phyloP scores from a whole-genome alignment of 768 basidiomycete genomes.

The Xerocomellus amylosporus region DNA sequence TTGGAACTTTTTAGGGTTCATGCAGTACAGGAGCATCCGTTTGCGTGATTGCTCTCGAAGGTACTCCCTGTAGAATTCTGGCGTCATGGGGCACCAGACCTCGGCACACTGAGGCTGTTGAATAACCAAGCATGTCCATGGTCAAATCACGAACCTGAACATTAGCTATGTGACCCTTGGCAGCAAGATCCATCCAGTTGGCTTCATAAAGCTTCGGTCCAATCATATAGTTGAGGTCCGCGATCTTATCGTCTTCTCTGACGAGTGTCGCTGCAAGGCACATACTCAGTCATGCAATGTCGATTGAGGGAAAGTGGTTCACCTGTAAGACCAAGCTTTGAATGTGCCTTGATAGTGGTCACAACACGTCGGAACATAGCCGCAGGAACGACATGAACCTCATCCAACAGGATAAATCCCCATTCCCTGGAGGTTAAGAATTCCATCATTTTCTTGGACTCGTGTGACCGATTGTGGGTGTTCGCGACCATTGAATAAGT shows the following conservation, averaged over 20 bases:
- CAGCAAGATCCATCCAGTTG: constrained; percentile 99
- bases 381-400: constrained; percentile 98
- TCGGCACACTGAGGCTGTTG: constrained; percentile 77
- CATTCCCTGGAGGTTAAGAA: constrained; percentile 97
- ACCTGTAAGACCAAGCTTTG: constrained; percentile 97
- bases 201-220: constrained; percentile 99
- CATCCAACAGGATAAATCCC: constrained; percentile 97
- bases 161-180: constrained; percentile 98
- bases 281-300: neutral
- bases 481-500: constrained; percentile 99
- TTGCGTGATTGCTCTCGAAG: constrained; percentile 89
- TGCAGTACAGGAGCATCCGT: constrained; percentile 95
- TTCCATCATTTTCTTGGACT: constrained; percentile 99
- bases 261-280: constrained; percentile 80
- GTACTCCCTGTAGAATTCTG: constrained; percentile 98
- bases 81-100: constrained; percentile 99
- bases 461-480: constrained; percentile 97
- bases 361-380: constrained; percentile 98
- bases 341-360: constrained; percentile 98
- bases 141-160: constrained; percentile 72
- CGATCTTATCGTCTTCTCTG: constrained; percentile 98
- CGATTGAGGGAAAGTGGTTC: constrained; percentile 18
- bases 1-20: constrained; percentile 99
- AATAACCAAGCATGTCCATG: neutral
- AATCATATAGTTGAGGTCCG: constrained; percentile 98